phyloP scores from a whole-genome alignment of 148 eudicot genomes.

The Cornus kousa region DNA sequence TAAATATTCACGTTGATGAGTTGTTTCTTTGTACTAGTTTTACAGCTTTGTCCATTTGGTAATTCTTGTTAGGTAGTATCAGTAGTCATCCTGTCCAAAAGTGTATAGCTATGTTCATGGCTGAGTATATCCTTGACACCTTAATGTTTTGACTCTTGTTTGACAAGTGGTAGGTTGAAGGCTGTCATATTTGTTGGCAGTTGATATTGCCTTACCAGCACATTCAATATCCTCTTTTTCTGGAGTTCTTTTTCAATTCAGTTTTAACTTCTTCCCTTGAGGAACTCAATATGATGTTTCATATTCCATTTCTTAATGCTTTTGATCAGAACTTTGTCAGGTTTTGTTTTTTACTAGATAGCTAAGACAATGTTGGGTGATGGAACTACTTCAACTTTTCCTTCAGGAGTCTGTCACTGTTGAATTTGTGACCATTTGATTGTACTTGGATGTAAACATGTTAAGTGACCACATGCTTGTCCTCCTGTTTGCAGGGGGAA shows the following conservation, averaged over 20 bases:
- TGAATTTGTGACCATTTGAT: not conserved
- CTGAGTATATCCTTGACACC: not conserved
- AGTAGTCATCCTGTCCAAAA: not conserved
- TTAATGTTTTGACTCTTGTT: not conserved
- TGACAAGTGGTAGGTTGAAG: not conserved
- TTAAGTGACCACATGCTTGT: conserved; percentile 1
- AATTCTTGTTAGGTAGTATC: not conserved
- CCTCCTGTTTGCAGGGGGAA: conserved; percentile 56
- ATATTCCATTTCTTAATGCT: not conserved
- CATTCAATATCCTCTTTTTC: not conserved
- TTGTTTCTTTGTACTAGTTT: too few species aligned
- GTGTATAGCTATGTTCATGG: not conserved
- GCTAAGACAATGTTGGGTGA: not conserved
- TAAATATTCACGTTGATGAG: not conserved
- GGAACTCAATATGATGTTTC: not conserved
- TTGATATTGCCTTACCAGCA: not conserved
- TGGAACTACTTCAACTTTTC: not conserved
- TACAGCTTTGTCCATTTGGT: not conserved
- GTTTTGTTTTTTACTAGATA: too few species aligned
- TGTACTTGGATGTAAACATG: not conserved
- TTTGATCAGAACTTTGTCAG: not conserved
- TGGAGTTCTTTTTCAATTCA: not conserved
- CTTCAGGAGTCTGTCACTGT: not conserved
- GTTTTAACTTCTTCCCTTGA: not conserved
- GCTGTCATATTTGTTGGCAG: not conserved